These are phyloP conservation scores for Afroboletus lepidellus DNA, from an alignment of 1,284 basidiomycete genomes.

Conservation along the genomic window DNA sequence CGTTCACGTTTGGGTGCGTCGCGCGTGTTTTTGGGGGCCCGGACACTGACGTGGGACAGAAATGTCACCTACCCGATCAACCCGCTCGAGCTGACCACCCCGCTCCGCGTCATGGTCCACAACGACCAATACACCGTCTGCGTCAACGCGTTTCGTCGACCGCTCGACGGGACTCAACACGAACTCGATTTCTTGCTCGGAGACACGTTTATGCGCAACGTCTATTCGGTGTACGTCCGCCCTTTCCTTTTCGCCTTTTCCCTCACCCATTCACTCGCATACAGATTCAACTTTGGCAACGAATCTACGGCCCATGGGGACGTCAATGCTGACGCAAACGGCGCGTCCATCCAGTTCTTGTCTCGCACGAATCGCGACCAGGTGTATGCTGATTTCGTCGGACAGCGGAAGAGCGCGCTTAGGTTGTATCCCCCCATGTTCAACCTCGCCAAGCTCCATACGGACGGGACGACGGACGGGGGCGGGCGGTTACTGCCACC, in stretches of 20 bases:
- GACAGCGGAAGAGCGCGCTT: constrained; percentile 32
- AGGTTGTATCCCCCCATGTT: constrained; percentile 29
- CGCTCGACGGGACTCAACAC: constrained; percentile 23
- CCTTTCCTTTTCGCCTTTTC: not conserved
- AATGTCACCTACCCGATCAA: constrained; percentile 41
- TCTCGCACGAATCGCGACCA: constrained; percentile 35
- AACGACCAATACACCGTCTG: constrained; percentile 40
- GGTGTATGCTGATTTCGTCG: constrained; percentile 33
- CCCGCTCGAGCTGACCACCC: constrained; percentile 44
- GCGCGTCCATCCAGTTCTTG: constrained; percentile 42
- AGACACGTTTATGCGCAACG: constrained; percentile 52
- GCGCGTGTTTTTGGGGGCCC: too few species aligned
- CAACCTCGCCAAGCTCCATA: constrained; percentile 18
- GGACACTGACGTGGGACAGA: too few species aligned
- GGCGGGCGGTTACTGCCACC: constrained; percentile 24
- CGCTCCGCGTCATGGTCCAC: constrained; percentile 27
- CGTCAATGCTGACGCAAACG: constrained; percentile 18
- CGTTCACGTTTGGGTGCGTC: constrained; percentile 42
- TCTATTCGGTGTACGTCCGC: constrained; percentile 45
- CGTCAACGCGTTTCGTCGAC: constrained; percentile 30
- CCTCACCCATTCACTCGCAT: too few species aligned
- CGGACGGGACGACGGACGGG: constrained; percentile 22
- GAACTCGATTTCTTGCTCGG: constrained; percentile 49
- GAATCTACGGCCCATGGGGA: constrained; percentile 12
- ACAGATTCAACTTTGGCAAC: constrained; percentile 22